Percentiles rank a stretch among this genome's conserved stretches.
These are phyloP conservation scores for Cyclostephanos invisitatus DNA, from an alignment of 108 stramenopile species.

Conservation along the genomic window DNA sequence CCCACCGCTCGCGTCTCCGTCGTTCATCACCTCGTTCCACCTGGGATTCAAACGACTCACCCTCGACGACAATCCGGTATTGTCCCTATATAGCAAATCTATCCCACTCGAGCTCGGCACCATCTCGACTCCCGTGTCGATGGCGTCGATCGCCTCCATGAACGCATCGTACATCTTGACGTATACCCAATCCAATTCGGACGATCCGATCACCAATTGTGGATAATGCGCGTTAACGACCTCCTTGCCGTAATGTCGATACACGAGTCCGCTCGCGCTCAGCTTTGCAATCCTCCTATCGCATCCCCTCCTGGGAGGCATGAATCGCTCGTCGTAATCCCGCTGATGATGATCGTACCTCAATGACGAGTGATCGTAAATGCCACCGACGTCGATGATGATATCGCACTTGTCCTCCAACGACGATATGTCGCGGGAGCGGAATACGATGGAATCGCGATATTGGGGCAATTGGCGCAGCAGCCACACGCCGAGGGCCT, in stretches of 20 bases:
- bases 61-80: slow-evolving; percentile 84
- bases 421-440: slow-evolving; percentile 81
- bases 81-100: slow-evolving; percentile 74
- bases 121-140: slow-evolving; percentile 96
- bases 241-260: slow-evolving; percentile 95
- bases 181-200: slow-evolving; percentile 45
- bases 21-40: slow-evolving; percentile 84
- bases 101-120: slow-evolving; percentile 17
- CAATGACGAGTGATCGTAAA: slow-evolving; percentile 82
- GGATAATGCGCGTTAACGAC: slow-evolving; percentile 83
- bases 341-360: slow-evolving; percentile 99
- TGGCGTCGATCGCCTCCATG: slow-evolving; percentile 97
- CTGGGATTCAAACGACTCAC: slow-evolving; percentile 89
- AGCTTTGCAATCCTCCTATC: slow-evolving; percentile 80
- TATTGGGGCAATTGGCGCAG: slow-evolving; percentile 78
- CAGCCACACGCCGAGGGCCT: slow-evolving; percentile 93
- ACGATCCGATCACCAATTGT: slow-evolving; percentile 7
- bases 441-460: slow-evolving; percentile 80
- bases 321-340: slow-evolving; percentile 86
- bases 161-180: slow-evolving; percentile 85
- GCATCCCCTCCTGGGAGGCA: slow-evolving; percentile 44
- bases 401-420: slow-evolving; percentile 86
- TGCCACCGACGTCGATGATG: slow-evolving; percentile 97
- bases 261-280: slow-evolving; percentile 93
- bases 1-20: slow-evolving; percentile 26